phyloP scores from a whole-genome alignment of 768 basidiomycete species.

The Podaxis sp. region DNA sequence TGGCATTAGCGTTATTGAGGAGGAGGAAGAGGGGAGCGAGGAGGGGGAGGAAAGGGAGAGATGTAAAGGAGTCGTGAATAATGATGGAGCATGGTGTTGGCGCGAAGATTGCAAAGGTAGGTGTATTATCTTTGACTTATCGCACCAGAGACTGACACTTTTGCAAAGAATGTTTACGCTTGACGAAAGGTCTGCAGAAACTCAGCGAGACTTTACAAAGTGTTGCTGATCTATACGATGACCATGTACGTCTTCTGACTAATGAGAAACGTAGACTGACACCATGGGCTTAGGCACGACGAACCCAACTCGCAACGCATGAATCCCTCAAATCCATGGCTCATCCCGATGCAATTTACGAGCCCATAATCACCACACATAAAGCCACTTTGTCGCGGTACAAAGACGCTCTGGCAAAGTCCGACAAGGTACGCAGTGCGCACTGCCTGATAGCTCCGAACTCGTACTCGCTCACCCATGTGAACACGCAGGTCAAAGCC shows the following conservation, averaged over 20 bases:
- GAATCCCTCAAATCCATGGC: slow-evolving; percentile 75
- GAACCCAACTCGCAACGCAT: slow-evolving; percentile 70
- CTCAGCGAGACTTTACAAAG: slow-evolving; percentile 70
- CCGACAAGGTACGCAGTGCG: slow-evolving; percentile 10
- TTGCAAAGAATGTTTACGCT: slow-evolving; percentile 62
- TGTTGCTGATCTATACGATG: slow-evolving; percentile 77
- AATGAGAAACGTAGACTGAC: not conserved
- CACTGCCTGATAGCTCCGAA: not conserved
- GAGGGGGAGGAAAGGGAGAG: slow-evolving; percentile 17
- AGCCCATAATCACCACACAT: slow-evolving; percentile 77
- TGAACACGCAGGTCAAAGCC: slow-evolving; percentile 46
- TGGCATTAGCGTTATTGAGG: slow-evolving; percentile 43
- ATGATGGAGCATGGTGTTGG: slow-evolving; percentile 87
- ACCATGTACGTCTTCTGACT: slow-evolving; percentile 51
- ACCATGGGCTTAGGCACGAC: slow-evolving; percentile 51
- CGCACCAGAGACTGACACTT: not conserved
- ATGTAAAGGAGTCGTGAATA: slow-evolving; percentile 53
- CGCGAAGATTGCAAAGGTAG: slow-evolving; percentile 70
- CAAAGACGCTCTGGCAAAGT: slow-evolving; percentile 42
- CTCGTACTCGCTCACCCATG: not conserved
- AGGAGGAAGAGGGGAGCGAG: slow-evolving; percentile 35
- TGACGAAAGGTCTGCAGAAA: slow-evolving; percentile 78
- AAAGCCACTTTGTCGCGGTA: slow-evolving; percentile 66
- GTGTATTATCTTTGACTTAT: slow-evolving; percentile 10
- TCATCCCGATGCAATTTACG: slow-evolving; percentile 71